Conservation (phyloP, 2,329 filamentous ascomycete species). For the Xylariaceae sp. region DNA sequence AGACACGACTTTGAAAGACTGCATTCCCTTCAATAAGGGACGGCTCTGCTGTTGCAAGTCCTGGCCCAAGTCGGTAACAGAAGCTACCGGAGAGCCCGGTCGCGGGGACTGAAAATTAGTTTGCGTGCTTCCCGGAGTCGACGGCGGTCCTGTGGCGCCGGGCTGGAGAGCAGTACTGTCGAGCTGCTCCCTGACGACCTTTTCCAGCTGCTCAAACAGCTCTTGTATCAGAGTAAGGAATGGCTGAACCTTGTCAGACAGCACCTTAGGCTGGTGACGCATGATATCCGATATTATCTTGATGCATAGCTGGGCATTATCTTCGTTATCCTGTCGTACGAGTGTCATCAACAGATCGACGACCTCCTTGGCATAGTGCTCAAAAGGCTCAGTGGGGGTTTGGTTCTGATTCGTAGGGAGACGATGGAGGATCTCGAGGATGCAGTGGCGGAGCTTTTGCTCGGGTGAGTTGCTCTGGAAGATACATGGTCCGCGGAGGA, state of each 20-base stretch:
- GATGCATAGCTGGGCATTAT: conserved; percentile 97
- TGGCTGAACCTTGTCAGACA: conserved; percentile 74
- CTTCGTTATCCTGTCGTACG: conserved; percentile 90
- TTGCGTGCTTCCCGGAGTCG: conserved; percentile 61
- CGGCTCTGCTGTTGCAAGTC: conserved; percentile 79
- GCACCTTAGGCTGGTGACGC: conserved; percentile 82
- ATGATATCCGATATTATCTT: conserved; percentile 98
- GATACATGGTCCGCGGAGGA: conserved; percentile 79
- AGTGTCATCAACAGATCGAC: conserved; percentile 87
- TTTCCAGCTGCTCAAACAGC: conserved; percentile 92
- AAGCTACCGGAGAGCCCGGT: conserved; percentile 83
- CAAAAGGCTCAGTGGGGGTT: conserved; percentile 74
- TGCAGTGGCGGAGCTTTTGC: conserved; percentile 89
- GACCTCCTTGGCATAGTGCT: conserved; percentile 82
- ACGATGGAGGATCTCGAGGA: conserved; percentile 91
- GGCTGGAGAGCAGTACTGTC: conserved; percentile 65
- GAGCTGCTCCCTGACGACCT: conserved; percentile 91
- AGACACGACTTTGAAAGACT: conserved; percentile 96
- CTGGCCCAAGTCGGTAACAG: conserved; percentile 73
- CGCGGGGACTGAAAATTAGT: conserved; percentile 81
- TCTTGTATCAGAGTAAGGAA: conserved; percentile 92
- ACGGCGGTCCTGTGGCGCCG: conserved; percentile 56
- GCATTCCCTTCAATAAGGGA: conserved; percentile 86
- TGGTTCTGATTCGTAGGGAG: conserved; percentile 67
- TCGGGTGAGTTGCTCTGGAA: conserved; percentile 89